Conservation (phyloP, 2,329 filamentous ascomycete species). For the Furcasterigmium sp. region DNA sequence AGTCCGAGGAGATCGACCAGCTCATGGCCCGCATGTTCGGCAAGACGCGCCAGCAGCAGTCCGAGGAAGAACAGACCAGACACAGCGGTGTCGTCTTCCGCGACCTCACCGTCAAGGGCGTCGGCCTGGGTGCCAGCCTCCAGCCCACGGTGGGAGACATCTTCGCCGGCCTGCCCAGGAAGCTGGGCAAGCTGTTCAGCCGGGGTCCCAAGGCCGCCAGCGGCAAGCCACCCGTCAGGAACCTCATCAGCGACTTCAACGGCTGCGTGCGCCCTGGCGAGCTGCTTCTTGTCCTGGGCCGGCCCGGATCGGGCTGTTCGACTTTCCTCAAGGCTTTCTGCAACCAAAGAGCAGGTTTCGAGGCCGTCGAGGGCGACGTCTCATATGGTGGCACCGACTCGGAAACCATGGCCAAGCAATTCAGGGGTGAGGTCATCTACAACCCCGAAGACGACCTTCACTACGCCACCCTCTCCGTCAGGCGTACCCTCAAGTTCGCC, state of each 20-base stretch:
- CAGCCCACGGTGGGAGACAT: slow-evolving; percentile 36
- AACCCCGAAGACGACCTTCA: slow-evolving; percentile 66
- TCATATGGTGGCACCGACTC: slow-evolving; percentile 50
- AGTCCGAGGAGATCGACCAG: slow-evolving; percentile 47
- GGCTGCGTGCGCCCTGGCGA: slow-evolving; percentile 50
- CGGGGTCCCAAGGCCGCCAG: slow-evolving; percentile 23
- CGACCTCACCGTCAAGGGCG: slow-evolving; percentile 63
- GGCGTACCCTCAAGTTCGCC: slow-evolving; percentile 63
- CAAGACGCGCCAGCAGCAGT: slow-evolving; percentile 55
- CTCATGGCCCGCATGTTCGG: slow-evolving; percentile 71
- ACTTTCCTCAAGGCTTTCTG: slow-evolving; percentile 59
- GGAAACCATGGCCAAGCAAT: slow-evolving; percentile 43
- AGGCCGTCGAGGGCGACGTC: slow-evolving; percentile 58
- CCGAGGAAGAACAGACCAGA: slow-evolving; percentile 63
- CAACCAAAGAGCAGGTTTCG: slow-evolving; percentile 63
- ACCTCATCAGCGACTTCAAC: slow-evolving; percentile 46
- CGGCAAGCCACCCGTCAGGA: slow-evolving; percentile 27
- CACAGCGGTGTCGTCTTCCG: slow-evolving; percentile 68
- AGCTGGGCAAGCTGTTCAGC: slow-evolving; percentile 16
- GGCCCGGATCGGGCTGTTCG: slow-evolving; percentile 53
- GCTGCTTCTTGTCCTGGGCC: slow-evolving; percentile 51
- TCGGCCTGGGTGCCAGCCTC: slow-evolving; percentile 57
- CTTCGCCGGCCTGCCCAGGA: slow-evolving; percentile 21
- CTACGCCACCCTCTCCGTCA: slow-evolving; percentile 63
- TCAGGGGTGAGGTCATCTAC: slow-evolving; percentile 59